These are phyloP conservation scores for Acer campestre DNA, from an alignment of 345 rosid genomes.

Conservation along the genomic window DNA sequence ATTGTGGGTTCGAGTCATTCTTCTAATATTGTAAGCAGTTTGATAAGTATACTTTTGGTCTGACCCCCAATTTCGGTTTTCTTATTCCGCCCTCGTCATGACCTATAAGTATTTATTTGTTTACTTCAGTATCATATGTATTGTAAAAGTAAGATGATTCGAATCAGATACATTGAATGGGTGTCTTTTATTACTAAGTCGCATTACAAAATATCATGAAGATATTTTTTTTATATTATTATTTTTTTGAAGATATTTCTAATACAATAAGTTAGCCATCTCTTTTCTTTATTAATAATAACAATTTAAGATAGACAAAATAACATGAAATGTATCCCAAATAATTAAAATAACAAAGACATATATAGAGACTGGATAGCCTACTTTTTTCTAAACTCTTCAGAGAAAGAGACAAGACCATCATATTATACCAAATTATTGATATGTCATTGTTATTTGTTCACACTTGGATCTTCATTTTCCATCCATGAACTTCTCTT, in stretches of 20 bases:
- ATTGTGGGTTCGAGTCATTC: too few relatives aligned
- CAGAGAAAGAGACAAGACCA: not conserved
- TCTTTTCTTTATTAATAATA: not conserved
- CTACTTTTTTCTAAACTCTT: not conserved
- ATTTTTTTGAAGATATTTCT: not conserved
- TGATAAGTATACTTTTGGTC: too few relatives aligned
- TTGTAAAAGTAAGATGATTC: too few relatives aligned
- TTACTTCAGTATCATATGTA: too few relatives aligned
- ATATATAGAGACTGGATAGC: not conserved
- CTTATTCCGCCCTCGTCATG: too few relatives aligned
- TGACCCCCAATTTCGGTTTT: too few relatives aligned
- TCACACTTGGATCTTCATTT: not conserved
- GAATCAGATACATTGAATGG: too few relatives aligned
- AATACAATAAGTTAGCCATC: not conserved
- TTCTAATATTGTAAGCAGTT: too few relatives aligned
- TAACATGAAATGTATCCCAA: not conserved
- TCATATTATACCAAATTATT: not conserved
- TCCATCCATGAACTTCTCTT: not conserved
- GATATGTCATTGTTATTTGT: not conserved
- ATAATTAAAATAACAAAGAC: not conserved
- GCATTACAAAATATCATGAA: too few relatives aligned
- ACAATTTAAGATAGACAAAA: not conserved
- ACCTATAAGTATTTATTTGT: too few relatives aligned
- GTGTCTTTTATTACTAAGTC: too few relatives aligned
- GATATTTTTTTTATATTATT: too few relatives aligned